Conservation (phyloP, 2,329 filamentous ascomycete species). For the Epichloe sibirici region DNA sequence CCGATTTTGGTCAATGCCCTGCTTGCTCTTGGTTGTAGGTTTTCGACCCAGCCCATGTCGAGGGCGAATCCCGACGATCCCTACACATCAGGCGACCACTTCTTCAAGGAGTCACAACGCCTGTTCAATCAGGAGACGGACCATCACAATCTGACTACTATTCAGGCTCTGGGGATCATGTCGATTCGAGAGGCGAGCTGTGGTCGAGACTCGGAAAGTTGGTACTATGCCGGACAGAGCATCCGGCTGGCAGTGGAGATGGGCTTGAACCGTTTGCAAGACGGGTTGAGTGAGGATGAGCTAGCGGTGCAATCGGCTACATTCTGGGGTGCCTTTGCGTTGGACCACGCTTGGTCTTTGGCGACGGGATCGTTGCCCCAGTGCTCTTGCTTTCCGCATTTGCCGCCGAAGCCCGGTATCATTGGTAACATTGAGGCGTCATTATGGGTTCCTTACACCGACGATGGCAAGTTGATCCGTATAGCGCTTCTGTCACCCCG, state of each 20-base stretch:
- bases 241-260: constrained; percentile 61
- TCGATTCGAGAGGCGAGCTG: constrained; percentile 62
- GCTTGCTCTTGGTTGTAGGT: constrained; percentile 53
- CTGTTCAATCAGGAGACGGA: constrained; percentile 46
- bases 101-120: constrained; percentile 56
- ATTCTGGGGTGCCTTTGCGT: constrained; percentile 50
- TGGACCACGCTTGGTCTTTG: constrained; percentile 56
- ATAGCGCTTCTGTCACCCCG: neutral
- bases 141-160: constrained; percentile 53
- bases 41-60: constrained; percentile 52
- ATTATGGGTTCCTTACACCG: constrained; percentile 46
- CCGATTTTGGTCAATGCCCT: constrained; percentile 54
- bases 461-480: constrained; percentile 32
- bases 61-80: constrained; percentile 50
- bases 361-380: constrained; percentile 50
- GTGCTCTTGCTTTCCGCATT: constrained; percentile 42
- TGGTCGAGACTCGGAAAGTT: constrained; percentile 60
- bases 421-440: constrained; percentile 49
- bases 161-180: constrained; percentile 67
- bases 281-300: constrained; percentile 39
- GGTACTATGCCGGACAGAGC: constrained; percentile 60
- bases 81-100: constrained; percentile 58
- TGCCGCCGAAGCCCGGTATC: constrained; percentile 47
- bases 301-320: constrained; percentile 46
- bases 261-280: constrained; percentile 47